Evolutionary conservation across 805 yeast genomes (phyloP).

Genomic region (Schizosaccharomyces lindneri): DNA sequence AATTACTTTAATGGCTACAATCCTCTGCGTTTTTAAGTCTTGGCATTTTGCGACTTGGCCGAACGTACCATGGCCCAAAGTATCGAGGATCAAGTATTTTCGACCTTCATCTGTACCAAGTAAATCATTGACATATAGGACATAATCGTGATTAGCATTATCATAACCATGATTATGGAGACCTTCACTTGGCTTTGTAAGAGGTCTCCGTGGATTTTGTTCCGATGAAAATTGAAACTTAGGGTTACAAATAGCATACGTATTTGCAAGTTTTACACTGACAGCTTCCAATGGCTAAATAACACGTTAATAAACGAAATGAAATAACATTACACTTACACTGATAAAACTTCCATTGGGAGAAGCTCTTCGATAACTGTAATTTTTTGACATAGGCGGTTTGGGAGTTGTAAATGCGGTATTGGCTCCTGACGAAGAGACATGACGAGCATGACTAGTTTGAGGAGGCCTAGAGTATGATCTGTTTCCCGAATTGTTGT

Average conservation of each 20-base stretch:
- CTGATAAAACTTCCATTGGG: not conserved
- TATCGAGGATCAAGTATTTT: slow-evolving; percentile 62
- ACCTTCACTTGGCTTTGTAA: slow-evolving; percentile 81
- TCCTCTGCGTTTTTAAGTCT: slow-evolving; percentile 48
- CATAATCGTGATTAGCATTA: slow-evolving; percentile 73
- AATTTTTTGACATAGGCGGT: not conserved
- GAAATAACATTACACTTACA: not conserved
- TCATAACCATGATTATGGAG: slow-evolving; percentile 60
- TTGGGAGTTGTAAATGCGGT: not conserved
- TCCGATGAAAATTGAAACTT: slow-evolving; percentile 58
- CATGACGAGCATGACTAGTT: not conserved
- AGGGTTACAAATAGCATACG: slow-evolving; percentile 69
- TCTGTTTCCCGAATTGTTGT: not conserved
- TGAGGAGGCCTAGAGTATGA: not conserved
- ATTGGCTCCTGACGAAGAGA: not conserved
- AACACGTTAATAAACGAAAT: not conserved
- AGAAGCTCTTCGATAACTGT: not conserved
- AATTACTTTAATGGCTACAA: slow-evolving; percentile 84
- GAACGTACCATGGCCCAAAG: slow-evolving; percentile 89
- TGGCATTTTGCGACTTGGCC: slow-evolving; percentile 96
- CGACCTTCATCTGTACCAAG: slow-evolving; percentile 67
- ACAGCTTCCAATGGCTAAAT: slow-evolving; percentile 44
- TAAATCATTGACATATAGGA: slow-evolving; percentile 79
- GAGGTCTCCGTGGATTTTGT: slow-evolving; percentile 71
- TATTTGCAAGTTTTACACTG: slow-evolving; percentile 49